Evolutionary conservation across 768 basidiomycete species (phyloP).

Genomic region (Naematelia aurantialba): DNA sequence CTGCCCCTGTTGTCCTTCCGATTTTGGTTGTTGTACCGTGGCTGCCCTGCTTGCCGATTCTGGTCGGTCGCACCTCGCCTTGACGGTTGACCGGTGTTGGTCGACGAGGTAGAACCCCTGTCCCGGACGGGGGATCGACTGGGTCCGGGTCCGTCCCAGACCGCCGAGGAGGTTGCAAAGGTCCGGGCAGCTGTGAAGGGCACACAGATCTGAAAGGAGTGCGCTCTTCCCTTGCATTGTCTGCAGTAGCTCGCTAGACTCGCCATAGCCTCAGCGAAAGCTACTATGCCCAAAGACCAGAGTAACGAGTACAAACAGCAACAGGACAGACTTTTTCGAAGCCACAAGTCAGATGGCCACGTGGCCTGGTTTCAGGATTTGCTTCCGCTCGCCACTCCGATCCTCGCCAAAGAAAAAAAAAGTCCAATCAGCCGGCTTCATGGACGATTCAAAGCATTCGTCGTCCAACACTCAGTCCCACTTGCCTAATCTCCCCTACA

Average conservation of each 20-base stretch:
- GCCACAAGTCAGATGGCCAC: too few species aligned
- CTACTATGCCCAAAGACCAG: neutral
- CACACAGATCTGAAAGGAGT: neutral
- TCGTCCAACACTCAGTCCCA: too few species aligned
- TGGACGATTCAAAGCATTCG: too few species aligned
- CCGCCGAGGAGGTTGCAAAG: neutral
- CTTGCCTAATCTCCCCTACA: too few species aligned
- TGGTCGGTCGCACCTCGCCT: neutral
- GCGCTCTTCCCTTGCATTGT: neutral
- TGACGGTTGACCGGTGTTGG: neutral
- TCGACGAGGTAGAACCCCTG: neutral
- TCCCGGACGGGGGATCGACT: neutral
- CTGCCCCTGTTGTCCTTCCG: neutral
- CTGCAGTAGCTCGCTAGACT: neutral
- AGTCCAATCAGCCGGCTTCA: too few species aligned
- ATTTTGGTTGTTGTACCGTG: neutral
- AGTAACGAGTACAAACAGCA: neutral
- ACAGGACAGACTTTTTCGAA: neutral
- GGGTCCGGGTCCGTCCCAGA: neutral
- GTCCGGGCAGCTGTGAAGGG: neutral
- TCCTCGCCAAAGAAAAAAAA: too few species aligned
- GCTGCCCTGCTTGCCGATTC: too few species aligned
- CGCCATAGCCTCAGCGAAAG: neutral
- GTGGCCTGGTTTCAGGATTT: too few species aligned
- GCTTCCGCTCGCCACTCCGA: too few species aligned